Evolutionary conservation across 345 rosid genomes (phyloP).

Genomic region (Laguncularia racemosa): DNA sequence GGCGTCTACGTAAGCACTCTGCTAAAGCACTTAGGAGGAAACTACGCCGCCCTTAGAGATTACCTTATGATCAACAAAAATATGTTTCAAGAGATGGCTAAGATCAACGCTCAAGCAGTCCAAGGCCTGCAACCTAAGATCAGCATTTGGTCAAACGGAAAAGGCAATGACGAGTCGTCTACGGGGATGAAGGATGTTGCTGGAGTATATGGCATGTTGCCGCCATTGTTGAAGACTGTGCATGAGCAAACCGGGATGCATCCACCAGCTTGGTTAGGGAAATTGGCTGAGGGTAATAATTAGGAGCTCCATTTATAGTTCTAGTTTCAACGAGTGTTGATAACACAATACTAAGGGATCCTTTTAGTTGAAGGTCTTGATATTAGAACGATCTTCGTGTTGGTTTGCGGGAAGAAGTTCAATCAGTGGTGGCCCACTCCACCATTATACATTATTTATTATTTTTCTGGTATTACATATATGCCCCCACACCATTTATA

Average conservation of each 20-base stretch:
- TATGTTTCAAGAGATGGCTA: slow-evolving; percentile 48
- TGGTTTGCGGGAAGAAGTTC: too few species aligned
- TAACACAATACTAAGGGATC: too few species aligned
- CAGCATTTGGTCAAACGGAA: slow-evolving; percentile 59
- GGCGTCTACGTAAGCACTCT: slow-evolving; percentile 51
- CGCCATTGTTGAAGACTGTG: slow-evolving; percentile 68
- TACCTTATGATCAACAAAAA: slow-evolving; percentile 55
- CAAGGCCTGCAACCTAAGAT: slow-evolving; percentile 59
- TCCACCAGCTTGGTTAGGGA: slow-evolving; percentile 66
- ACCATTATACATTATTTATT: too few species aligned
- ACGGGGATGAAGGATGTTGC: slow-evolving; percentile 52
- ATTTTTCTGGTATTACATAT: too few species aligned
- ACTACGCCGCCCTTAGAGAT: slow-evolving; percentile 50
- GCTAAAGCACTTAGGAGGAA: slow-evolving; percentile 40
- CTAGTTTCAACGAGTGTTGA: too few species aligned
- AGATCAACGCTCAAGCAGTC: slow-evolving; percentile 47
- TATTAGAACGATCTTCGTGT: too few species aligned
- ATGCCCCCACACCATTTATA: too few species aligned
- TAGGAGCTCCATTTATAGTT: too few species aligned
- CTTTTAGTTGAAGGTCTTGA: too few species aligned
- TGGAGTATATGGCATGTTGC: slow-evolving; percentile 65
- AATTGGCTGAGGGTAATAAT: slow-evolving; percentile 7
- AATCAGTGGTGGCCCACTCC: too few species aligned
- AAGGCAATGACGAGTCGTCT: slow-evolving; percentile 12
- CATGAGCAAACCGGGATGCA: slow-evolving; percentile 76